Conservation (phyloP, 495 filamentous ascomycete genomes). For the Trichocladium uniseriatum region DNA sequence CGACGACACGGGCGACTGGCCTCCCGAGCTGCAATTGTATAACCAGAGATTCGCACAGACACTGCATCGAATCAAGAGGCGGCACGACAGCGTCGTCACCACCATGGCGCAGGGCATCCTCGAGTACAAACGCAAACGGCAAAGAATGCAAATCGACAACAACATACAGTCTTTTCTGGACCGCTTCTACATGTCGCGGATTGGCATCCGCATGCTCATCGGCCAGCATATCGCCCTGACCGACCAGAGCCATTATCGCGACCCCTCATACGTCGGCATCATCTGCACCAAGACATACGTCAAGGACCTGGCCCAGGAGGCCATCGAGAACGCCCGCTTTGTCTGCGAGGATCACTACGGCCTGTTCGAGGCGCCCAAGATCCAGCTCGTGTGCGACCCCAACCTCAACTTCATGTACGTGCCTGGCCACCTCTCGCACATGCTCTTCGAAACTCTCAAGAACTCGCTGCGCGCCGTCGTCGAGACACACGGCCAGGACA, state of each 20-base stretch:
- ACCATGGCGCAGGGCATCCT: conserved; percentile 92
- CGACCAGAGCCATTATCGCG: conserved; percentile 76
- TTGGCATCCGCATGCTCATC: conserved; percentile 97
- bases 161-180: conserved; percentile 95
- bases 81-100: conserved; percentile 95
- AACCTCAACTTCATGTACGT: conserved; percentile 98
- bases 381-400: conserved; percentile 90
- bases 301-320: conserved; percentile 88
- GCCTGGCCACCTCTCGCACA: conserved; percentile 92
- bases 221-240: conserved; percentile 96
- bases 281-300: conserved; percentile 99
- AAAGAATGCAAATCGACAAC: conserved; percentile 96
- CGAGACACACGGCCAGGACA: conserved; percentile 88
- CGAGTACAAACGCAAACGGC: conserved; percentile 92
- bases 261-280: conserved; percentile 92
- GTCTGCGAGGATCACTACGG: conserved; percentile 99
- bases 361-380: conserved; percentile 91
- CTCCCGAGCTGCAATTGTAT: conserved; percentile 87
- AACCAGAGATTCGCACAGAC: conserved; percentile 81
- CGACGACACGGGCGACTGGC: conserved; percentile 84
- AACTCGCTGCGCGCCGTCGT: conserved; percentile 96
- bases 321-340: conserved; percentile 95
- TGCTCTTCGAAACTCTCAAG: conserved; percentile 98
- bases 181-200: conserved; percentile 99
- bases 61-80: conserved; percentile 83